Evolutionary conservation across 768 basidiomycete genomes (phyloP).

Genomic region (Boletus reticulatus): DNA sequence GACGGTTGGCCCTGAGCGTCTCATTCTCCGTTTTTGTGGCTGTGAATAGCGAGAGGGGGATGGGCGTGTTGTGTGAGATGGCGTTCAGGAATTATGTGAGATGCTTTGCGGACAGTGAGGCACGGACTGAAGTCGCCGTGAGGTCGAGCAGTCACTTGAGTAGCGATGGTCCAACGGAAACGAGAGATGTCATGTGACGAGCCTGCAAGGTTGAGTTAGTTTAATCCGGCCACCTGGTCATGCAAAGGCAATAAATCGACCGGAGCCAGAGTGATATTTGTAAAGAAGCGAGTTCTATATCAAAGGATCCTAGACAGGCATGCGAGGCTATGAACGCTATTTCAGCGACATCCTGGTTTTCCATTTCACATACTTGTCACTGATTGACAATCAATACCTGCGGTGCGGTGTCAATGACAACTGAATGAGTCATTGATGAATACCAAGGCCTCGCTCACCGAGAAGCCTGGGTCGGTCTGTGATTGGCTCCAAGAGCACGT

Average conservation of each 20-base stretch:
- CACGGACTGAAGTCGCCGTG: not conserved
- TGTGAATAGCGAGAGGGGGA: not conserved
- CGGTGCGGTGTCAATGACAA: not conserved
- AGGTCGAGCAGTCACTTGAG: not conserved
- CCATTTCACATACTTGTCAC: not conserved
- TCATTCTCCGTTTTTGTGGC: not conserved
- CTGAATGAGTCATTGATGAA: not conserved
- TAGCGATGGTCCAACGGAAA: not conserved
- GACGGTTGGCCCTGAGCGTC: not conserved
- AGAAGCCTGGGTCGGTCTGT: not conserved
- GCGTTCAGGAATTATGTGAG: not conserved
- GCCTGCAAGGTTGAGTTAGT: not conserved
- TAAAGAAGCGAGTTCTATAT: not conserved
- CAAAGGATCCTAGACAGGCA: not conserved
- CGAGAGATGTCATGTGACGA: not conserved
- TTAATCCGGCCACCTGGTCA: not conserved
- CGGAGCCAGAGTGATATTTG: not conserved
- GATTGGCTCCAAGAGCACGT: conserved; percentile 15
- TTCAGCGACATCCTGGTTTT: not conserved
- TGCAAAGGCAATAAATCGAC: conserved; percentile 2
- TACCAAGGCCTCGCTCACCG: not conserved
- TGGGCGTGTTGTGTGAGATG: not conserved
- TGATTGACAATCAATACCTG: not conserved
- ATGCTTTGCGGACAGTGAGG: not conserved
- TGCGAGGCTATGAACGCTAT: not conserved